phyloP scores from a whole-genome alignment of 140 eudicot species.

The Flaveria floridana region DNA sequence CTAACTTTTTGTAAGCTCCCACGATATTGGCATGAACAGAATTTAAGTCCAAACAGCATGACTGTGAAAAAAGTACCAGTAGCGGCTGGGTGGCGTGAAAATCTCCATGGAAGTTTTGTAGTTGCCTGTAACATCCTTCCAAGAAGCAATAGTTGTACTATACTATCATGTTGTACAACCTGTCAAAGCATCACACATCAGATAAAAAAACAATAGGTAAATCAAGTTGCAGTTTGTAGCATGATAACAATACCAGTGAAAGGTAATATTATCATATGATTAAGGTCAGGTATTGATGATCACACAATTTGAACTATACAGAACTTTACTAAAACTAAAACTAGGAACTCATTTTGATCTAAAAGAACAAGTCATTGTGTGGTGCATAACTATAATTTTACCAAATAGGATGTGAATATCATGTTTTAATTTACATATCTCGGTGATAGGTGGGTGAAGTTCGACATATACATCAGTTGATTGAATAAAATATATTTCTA shows the following conservation, averaged over 20 bases:
- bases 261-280: neutral
- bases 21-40: conserved; percentile 73
- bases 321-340: neutral
- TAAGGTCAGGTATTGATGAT: neutral
- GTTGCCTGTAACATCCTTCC: conserved; percentile 94
- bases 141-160: conserved; percentile 83
- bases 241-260: neutral
- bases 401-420: neutral
- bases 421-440: neutral
- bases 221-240: neutral
- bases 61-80: conserved; percentile 90
- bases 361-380: neutral
- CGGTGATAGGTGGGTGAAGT: neutral
- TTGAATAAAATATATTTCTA: neutral
- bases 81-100: conserved; percentile 93
- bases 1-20: conserved; percentile 64
- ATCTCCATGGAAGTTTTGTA: conserved; percentile 78
- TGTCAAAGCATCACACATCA: conserved; percentile 29
- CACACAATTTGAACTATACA: neutral
- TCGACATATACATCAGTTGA: neutral
- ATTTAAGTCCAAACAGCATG: conserved; percentile 93
- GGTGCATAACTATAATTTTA: neutral
- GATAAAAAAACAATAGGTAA: neutral
- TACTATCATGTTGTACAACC: conserved; percentile 87
- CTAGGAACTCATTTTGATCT: neutral